Percentiles rank a stretch among this genome's conserved stretches.
These are phyloP conservation scores for Silene coronaria DNA, from an alignment of 179 eudicot genomes.

Conservation along the genomic window DNA sequence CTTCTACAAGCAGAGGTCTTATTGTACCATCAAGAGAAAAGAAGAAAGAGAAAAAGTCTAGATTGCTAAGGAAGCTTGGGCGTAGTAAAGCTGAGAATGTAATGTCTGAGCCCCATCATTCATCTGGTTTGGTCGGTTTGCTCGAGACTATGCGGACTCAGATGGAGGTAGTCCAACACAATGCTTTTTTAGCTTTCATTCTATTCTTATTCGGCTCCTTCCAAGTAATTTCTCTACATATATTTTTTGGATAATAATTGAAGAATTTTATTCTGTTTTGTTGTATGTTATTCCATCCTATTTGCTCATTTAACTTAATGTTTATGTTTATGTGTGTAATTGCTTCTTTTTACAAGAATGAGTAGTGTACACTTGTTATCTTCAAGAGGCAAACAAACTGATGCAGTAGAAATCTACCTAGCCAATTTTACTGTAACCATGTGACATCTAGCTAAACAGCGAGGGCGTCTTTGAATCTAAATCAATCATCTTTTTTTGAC, in stretches of 20 bases:
- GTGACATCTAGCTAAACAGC: not conserved
- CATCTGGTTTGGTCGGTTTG: slow-evolving; percentile 77
- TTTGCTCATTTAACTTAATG: not conserved
- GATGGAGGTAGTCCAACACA: slow-evolving; percentile 68
- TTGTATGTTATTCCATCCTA: not conserved
- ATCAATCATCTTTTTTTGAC: not conserved
- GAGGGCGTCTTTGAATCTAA: not conserved
- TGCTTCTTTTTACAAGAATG: slow-evolving; percentile 1
- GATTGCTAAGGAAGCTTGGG: slow-evolving; percentile 84
- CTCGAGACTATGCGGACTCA: slow-evolving; percentile 93
- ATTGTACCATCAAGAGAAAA: slow-evolving; percentile 90
- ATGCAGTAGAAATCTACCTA: slow-evolving; percentile 5
- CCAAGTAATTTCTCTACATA: not conserved
- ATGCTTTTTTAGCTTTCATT: slow-evolving; percentile 10
- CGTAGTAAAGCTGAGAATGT: slow-evolving; percentile 66
- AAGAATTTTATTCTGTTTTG: not conserved
- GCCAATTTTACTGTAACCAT: not conserved
- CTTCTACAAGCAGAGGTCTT: slow-evolving; percentile 55
- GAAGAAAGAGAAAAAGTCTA: slow-evolving; percentile 87
- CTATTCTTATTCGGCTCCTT: slow-evolving; percentile 8
- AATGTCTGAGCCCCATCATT: slow-evolving; percentile 49
- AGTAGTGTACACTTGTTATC: not conserved
- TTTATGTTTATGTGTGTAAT: slow-evolving; percentile 5
- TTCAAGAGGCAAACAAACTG: not conserved
- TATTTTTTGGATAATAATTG: not conserved